Percentiles rank a stretch among this genome's conserved stretches.
Conservation (phyloP, 176 grass and related monocot species). For the Urochloa ruziziensis region DNA sequence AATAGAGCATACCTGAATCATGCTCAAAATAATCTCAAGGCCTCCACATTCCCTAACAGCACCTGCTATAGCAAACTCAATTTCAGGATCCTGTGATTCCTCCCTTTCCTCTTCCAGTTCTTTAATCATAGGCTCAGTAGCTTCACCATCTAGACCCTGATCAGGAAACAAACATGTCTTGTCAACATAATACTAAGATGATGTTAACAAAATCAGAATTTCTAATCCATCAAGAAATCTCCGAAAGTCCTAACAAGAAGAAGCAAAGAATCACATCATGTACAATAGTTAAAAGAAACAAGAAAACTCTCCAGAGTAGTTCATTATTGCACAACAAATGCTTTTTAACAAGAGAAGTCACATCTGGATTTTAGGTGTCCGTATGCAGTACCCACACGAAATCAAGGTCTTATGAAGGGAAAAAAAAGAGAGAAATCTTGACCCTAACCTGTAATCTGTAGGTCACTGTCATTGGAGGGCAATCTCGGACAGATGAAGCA, state of each 20-base stretch:
- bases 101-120: conserved; percentile 99
- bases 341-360: neutral
- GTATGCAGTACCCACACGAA: neutral
- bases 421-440: neutral
- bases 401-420: neutral
- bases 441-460: conserved; percentile 86
- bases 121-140: conserved; percentile 99
- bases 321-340: conserved; percentile 3
- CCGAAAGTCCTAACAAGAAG: neutral
- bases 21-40: conserved; percentile 94
- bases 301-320: conserved; percentile 3
- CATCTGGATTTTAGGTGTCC: neutral
- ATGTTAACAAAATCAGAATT: conserved; percentile 9
- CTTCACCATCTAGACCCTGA: conserved; percentile 98
- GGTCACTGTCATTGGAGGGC: conserved; percentile 90
- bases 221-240: neutral
- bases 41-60: conserved; percentile 92
- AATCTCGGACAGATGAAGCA: conserved; percentile 68
- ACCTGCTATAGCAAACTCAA: conserved; percentile 94
- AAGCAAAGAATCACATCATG: conserved; percentile 14
- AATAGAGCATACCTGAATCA: conserved; percentile 79
- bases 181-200: neutral
- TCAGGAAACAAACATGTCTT: conserved; percentile 18
- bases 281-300: neutral
- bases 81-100: conserved; percentile 96